These are phyloP conservation scores for Exophiala mesophila DNA, from an alignment of 2,329 filamentous ascomycete genomes.

Conservation along the genomic window DNA sequence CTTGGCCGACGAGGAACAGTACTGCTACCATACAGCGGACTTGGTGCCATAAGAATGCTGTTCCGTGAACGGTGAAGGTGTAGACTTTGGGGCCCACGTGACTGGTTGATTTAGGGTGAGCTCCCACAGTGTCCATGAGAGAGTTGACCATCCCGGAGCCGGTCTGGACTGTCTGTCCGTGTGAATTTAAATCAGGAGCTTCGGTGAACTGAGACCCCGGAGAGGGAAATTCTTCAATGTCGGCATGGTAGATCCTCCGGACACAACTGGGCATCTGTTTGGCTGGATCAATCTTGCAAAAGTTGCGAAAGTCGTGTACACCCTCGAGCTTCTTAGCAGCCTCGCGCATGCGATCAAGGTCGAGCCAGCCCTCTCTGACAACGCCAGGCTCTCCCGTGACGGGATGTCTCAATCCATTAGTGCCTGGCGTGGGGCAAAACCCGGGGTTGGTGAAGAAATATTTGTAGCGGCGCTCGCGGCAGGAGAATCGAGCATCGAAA, in stretches of 20 bases:
- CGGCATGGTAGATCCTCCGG: slow-evolving; percentile 72
- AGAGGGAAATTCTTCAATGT: slow-evolving; percentile 65
- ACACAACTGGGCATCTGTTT: slow-evolving; percentile 86
- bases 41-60: slow-evolving; percentile 96
- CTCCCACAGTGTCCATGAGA: background rate
- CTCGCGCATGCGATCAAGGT: slow-evolving; percentile 78
- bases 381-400: slow-evolving; percentile 26
- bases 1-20: slow-evolving; percentile 87
- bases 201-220: slow-evolving; percentile 55
- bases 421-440: slow-evolving; percentile 62
- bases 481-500: slow-evolving; percentile 91
- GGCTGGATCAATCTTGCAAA: slow-evolving; percentile 85
- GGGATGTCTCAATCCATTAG: slow-evolving; percentile 41
- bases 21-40: slow-evolving; percentile 90
- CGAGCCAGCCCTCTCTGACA: slow-evolving; percentile 68
- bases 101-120: too few relatives aligned
- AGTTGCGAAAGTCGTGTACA: slow-evolving; percentile 89
- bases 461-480: slow-evolving; percentile 82
- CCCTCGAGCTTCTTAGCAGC: slow-evolving; percentile 78
- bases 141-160: background rate
- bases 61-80: slow-evolving; percentile 81
- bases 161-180: slow-evolving; percentile 1
- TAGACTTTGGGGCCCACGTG: slow-evolving; percentile 60
- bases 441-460: slow-evolving; percentile 98
- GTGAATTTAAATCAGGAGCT: slow-evolving; percentile 29